These are phyloP conservation scores for Hansfordia pulvinata DNA, from an alignment of 2,329 filamentous ascomycete genomes.

Conservation along the genomic window DNA sequence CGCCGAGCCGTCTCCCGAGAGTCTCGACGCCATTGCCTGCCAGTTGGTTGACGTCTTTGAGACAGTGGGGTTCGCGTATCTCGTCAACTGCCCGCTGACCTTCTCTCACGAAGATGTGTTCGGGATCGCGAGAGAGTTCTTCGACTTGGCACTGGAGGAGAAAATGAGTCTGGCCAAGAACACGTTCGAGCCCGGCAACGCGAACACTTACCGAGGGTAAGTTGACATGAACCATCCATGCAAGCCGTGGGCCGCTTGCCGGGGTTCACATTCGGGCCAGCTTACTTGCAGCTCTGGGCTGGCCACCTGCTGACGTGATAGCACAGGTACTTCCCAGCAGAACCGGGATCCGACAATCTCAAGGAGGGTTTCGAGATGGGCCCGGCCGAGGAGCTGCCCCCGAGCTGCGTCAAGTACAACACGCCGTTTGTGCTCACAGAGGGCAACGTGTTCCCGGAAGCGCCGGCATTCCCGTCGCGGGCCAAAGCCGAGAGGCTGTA, in stretches of 20 bases:
- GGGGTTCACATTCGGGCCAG: too few relatives aligned
- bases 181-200: conserved; percentile 22
- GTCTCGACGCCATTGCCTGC: conserved; percentile 17
- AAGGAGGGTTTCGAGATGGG: conserved; percentile 13
- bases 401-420: conserved; percentile 5
- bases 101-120: conserved; percentile 28
- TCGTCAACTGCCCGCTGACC: conserved; percentile 24
- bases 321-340: conserved; percentile 26
- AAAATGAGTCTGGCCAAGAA: conserved; percentile 27
- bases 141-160: conserved; percentile 17
- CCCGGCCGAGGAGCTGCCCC: conserved; percentile 11
- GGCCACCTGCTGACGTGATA: too few relatives aligned
- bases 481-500: conserved; percentile 9
- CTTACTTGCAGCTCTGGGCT: too few relatives aligned
- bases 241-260: too few relatives aligned
- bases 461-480: conserved; percentile 6
- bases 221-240: conserved; percentile 1
- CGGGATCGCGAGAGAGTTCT: conserved; percentile 22
- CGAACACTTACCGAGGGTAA: conserved; percentile 28
- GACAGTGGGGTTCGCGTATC: conserved; percentile 31
- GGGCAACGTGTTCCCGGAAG: conserved; percentile 4
- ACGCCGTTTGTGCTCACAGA: conserved; percentile 3
- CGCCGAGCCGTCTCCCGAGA: conserved; percentile 10
- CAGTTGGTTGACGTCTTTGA: conserved; percentile 25
- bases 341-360: too few relatives aligned